phyloP scores from a whole-genome alignment of 2,329 filamentous ascomycete genomes.

The Alternaria alternata region DNA sequence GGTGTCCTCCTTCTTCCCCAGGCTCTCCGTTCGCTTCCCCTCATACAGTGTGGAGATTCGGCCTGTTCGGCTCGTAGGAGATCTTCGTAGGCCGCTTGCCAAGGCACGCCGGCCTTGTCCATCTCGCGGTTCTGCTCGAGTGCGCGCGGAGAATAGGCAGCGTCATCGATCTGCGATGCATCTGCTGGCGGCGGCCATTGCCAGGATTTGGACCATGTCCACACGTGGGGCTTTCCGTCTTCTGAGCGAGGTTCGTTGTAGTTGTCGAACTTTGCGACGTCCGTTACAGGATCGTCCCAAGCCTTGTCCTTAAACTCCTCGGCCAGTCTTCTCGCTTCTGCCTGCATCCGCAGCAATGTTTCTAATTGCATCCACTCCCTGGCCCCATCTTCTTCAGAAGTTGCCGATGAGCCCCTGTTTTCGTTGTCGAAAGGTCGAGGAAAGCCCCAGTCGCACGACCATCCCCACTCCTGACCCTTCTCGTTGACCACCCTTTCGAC shows the following conservation, averaged over 20 bases:
- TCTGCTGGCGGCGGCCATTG: slow-evolving; percentile 30
- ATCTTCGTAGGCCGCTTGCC: slow-evolving; percentile 68
- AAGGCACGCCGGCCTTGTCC: slow-evolving; percentile 52
- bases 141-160: slow-evolving; percentile 62
- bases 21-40: slow-evolving; percentile 1
- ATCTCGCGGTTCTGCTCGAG: slow-evolving; percentile 58
- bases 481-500: slow-evolving; percentile 40
- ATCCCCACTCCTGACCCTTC: slow-evolving; percentile 46
- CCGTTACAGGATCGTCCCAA: slow-evolving; percentile 6
- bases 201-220: slow-evolving; percentile 28
- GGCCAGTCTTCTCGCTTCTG: slow-evolving; percentile 17
- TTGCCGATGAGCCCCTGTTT: neutral
- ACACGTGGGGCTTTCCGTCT: slow-evolving; percentile 5
- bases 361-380: slow-evolving; percentile 4
- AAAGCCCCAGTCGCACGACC: slow-evolving; percentile 48
- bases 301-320: slow-evolving; percentile 15
- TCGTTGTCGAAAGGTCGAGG: slow-evolving; percentile 39
- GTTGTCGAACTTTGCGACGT: neutral
- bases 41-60: slow-evolving; percentile 10
- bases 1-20: slow-evolving; percentile 15
- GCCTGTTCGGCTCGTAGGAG: slow-evolving; percentile 56
- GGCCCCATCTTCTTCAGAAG: slow-evolving; percentile 5
- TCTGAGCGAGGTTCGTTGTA: neutral
- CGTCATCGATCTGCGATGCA: slow-evolving; percentile 8
- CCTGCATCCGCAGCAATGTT: slow-evolving; percentile 9